These are phyloP conservation scores for Colletotrichum destructivum DNA, from an alignment of 2,329 filamentous ascomycete genomes.

Conservation along the genomic window DNA sequence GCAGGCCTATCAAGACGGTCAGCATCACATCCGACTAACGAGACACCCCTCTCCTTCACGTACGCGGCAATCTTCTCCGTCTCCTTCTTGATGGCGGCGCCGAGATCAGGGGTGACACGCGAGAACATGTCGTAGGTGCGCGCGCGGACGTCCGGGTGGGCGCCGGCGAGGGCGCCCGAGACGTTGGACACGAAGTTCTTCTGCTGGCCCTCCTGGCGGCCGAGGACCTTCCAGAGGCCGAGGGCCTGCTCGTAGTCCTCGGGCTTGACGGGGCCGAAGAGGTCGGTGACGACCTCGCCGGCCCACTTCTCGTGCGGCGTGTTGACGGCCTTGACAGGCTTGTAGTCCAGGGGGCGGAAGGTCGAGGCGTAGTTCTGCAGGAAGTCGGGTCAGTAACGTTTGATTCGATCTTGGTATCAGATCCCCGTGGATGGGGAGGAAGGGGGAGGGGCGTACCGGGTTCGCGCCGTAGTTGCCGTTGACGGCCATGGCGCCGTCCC, in stretches of 20 bases:
- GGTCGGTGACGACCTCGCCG: slow-evolving; percentile 59
- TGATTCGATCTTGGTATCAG: background rate
- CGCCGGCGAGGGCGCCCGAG: slow-evolving; percentile 68
- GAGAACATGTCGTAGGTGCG: slow-evolving; percentile 74
- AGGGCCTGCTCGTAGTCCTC: slow-evolving; percentile 67
- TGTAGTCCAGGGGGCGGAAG: slow-evolving; percentile 62
- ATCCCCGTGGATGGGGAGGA: too few species aligned
- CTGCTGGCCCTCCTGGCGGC: slow-evolving; percentile 68
- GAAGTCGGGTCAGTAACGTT: background rate
- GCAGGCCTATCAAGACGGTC: slow-evolving; percentile 21
- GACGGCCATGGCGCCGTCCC: slow-evolving; percentile 79
- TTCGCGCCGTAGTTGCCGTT: slow-evolving; percentile 76
- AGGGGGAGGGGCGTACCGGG: slow-evolving; percentile 49
- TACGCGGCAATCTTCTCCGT: slow-evolving; percentile 63
- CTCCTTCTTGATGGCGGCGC: slow-evolving; percentile 64
- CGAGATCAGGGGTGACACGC: slow-evolving; percentile 68
- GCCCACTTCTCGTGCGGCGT: slow-evolving; percentile 63
- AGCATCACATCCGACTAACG: background rate
- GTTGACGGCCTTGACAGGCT: slow-evolving; percentile 56
- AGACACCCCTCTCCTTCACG: slow-evolving; percentile 1
- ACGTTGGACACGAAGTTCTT: slow-evolving; percentile 74
- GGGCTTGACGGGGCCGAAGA: slow-evolving; percentile 62
- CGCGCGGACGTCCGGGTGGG: slow-evolving; percentile 68
- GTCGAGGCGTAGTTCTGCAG: slow-evolving; percentile 64
- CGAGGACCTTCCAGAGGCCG: slow-evolving; percentile 65